Conservation (phyloP, 768 basidiomycete species). For the Mycena vitilis region DNA sequence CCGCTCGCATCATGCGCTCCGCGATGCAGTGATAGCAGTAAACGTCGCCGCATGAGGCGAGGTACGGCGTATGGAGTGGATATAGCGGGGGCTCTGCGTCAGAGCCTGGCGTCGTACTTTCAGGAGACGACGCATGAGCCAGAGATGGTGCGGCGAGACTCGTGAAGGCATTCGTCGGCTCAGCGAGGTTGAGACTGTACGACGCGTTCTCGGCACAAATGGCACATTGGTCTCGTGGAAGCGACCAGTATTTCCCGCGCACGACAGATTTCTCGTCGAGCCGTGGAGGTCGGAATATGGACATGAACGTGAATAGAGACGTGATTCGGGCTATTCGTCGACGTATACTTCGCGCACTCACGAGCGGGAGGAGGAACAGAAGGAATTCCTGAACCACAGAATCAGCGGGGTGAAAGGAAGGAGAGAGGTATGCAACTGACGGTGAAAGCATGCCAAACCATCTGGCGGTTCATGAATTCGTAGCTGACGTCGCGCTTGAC, state of each 20-base stretch:
- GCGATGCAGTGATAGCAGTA: slow-evolving; percentile 97
- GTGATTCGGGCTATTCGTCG: slow-evolving; percentile 60
- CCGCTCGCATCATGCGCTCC: slow-evolving; percentile 80
- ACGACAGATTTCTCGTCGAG: slow-evolving; percentile 18
- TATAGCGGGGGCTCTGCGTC: slow-evolving; percentile 62
- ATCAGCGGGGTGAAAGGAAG: neutral
- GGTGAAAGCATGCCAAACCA: slow-evolving; percentile 99
- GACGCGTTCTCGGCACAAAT: slow-evolving; percentile 88
- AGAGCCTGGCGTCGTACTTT: slow-evolving; percentile 38
- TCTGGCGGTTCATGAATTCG: slow-evolving; percentile 99
- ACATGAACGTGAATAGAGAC: slow-evolving; percentile 44
- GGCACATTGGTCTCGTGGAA: slow-evolving; percentile 85
- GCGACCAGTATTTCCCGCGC: slow-evolving; percentile 74
- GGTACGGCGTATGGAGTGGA: slow-evolving; percentile 85
- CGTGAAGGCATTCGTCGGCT: slow-evolving; percentile 63
- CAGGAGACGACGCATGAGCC: slow-evolving; percentile 37
- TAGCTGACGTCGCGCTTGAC: slow-evolving; percentile 91
- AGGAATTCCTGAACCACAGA: slow-evolving; percentile 85
- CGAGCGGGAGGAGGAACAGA: slow-evolving; percentile 88
- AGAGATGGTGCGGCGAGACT: slow-evolving; percentile 43
- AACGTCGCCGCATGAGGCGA: slow-evolving; percentile 83
- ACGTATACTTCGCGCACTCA: slow-evolving; percentile 75
- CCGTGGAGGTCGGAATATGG: slow-evolving; percentile 40
- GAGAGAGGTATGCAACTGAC: slow-evolving; percentile 58
- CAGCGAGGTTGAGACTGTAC: slow-evolving; percentile 66